A percentile compares a stretch with the other conserved stretches of the same genome.
Evolutionary conservation across 495 filamentous ascomycete species (phyloP).

Genomic region (Podospora anserina): DNA sequence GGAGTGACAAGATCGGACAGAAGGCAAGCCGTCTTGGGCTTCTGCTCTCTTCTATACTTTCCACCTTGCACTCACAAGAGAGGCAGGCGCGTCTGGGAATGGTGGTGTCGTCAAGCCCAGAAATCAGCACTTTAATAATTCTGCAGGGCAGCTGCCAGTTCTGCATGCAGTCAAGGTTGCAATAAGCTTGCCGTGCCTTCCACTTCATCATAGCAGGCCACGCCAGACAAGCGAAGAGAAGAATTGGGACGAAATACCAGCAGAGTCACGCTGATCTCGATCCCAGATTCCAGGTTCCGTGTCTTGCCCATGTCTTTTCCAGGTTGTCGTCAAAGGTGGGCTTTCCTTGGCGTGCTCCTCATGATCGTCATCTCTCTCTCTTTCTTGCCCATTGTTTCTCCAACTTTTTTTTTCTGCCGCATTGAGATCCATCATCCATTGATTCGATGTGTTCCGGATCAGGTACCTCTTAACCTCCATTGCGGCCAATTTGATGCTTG

Average conservation of each 20-base stretch:
- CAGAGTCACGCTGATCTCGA: not conserved
- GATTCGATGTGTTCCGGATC: not conserved
- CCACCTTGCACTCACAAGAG: not conserved
- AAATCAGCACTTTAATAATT: not conserved
- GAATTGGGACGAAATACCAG: not conserved
- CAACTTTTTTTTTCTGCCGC: not conserved
- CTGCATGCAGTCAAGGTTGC: not conserved
- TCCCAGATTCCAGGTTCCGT: conserved; percentile 4
- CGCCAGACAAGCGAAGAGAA: not conserved
- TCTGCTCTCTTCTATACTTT: not conserved
- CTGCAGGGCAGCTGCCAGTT: not conserved
- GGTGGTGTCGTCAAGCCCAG: not conserved
- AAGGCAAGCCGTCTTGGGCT: not conserved
- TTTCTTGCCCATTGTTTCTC: not conserved
- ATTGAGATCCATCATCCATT: not conserved
- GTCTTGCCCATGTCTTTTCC: not conserved
- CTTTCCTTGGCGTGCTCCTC: not conserved
- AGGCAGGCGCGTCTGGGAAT: not conserved
- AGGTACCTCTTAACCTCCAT: not conserved
- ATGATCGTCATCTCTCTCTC: conserved; percentile 2
- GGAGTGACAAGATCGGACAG: not conserved
- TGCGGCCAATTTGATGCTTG: not conserved
- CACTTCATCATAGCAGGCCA: not conserved
- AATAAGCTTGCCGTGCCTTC: not conserved
- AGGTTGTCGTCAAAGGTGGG: not conserved